Evolutionary conservation across 352 stramenopile genomes (phyloP).

Genomic region (Pythium utonaiense): DNA sequence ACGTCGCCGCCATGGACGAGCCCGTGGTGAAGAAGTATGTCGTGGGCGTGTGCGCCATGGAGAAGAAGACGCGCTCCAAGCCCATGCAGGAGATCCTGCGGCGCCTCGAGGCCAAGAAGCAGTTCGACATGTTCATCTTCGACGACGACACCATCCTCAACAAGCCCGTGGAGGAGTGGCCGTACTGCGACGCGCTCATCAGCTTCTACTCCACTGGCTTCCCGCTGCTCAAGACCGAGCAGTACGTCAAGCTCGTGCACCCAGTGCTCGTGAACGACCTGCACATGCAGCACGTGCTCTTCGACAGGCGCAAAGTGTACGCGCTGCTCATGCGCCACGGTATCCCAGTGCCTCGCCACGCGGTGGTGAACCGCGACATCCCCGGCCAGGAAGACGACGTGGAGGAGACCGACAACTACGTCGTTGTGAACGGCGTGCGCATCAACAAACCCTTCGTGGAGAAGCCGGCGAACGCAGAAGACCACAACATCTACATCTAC

Average conservation of each 20-base stretch:
- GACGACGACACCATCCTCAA: slow-evolving; percentile 96
- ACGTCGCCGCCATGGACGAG: slow-evolving; percentile 22
- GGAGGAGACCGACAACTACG: slow-evolving; percentile 80
- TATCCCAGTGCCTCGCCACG: slow-evolving; percentile 96
- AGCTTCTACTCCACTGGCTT: slow-evolving; percentile 99
- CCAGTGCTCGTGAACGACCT: slow-evolving; percentile 98
- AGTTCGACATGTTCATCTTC: slow-evolving; percentile 98
- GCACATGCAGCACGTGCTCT: slow-evolving; percentile 94
- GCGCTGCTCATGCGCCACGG: slow-evolving; percentile 91
- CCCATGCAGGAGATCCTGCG: slow-evolving; percentile 96
- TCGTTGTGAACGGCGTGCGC: slow-evolving; percentile 91
- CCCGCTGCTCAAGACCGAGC: slow-evolving; percentile 95
- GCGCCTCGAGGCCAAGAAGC: slow-evolving; percentile 87
- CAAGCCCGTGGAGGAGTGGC: slow-evolving; percentile 93
- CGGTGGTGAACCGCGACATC: slow-evolving; percentile 93
- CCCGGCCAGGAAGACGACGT: slow-evolving; percentile 66
- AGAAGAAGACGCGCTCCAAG: slow-evolving; percentile 98
- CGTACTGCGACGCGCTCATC: slow-evolving; percentile 96
- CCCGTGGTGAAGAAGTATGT: slow-evolving; percentile 54
- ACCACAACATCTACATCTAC: slow-evolving; percentile 99
- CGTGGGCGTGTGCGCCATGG: slow-evolving; percentile 98
- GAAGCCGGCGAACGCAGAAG: slow-evolving; percentile 98
- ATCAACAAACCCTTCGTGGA: slow-evolving; percentile 99
- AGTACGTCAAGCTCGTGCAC: slow-evolving; percentile 94
- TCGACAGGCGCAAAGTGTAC: slow-evolving; percentile 96